Evolutionary conservation across 805 yeast genomes (phyloP), one percentile per base, ranked within the genome.

Genomic region (Candida insectalens): DNA sequence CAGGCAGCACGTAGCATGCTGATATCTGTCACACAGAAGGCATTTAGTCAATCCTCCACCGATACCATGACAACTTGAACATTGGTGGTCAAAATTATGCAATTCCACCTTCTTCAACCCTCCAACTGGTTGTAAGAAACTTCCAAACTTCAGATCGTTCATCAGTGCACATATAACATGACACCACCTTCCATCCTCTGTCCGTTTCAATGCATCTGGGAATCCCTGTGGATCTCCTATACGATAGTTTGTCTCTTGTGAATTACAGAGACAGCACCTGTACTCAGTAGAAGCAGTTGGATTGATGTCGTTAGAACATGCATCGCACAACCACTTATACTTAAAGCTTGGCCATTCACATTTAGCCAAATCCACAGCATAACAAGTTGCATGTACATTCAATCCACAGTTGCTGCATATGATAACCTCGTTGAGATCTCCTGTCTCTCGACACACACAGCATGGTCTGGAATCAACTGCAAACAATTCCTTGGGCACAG

Each of bases 311-410:
- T 84, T 83, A 4, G 75, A 63, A 50, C 96, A 87, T 1, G 76
- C 65, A 45, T 84, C 94, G 57, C 96, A 87, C 18, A 66, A 58
- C 96, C 96, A 85, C 36, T 67, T 68, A 6, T 62, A 67, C 7
- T 14, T 8, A 30, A 32, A 38, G 1, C 31, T 15, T 8, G 39
- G 29, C 2, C 22, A 8, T 9, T 10, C 7, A 12, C 6, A 8
- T 5, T 15, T 6, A 14, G 14, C 37, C 44, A 4, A 37, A 17
- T 31, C 33, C 6, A 67, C 50, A 0, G 94, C 95, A 47, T 77
- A 78, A 47, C 95, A 87, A 0, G 67, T 53, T 3, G 70, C 61
- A 51, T 87, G 96, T 2, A 78, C 84, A 35, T 65, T 65, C 21
- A 83, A 56, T 0, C 82, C 82, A 60, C 95, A 87, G 19, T 64